Conservation (phyloP, 2,329 filamentous ascomycete species). For the Neophaeococcomyces aloes region DNA sequence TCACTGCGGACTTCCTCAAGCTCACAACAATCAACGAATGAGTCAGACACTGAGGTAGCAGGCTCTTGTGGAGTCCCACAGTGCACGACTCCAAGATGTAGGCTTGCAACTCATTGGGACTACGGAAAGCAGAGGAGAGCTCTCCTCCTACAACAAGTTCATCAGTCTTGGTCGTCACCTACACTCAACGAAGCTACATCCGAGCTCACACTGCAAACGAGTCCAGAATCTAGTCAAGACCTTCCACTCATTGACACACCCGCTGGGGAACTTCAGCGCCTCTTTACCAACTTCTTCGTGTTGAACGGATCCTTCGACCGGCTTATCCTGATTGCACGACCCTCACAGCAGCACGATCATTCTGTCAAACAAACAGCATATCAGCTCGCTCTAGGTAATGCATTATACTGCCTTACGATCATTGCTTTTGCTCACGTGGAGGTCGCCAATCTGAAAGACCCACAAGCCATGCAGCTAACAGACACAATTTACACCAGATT, state of each 20-base stretch:
- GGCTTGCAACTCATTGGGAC: neutral
- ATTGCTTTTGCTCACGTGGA: constrained; percentile 1
- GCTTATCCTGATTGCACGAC: neutral
- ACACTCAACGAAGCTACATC: neutral
- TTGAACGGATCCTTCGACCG: neutral
- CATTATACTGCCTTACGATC: constrained; percentile 2
- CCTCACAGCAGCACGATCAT: neutral
- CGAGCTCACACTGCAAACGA: neutral
- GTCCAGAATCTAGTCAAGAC: neutral
- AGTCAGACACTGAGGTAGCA: neutral
- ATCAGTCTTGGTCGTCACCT: neutral
- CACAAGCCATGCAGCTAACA: neutral
- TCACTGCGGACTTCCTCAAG: neutral
- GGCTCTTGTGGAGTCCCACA: constrained; percentile 1
- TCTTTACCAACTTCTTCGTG: constrained; percentile 1
- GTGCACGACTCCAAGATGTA: neutral
- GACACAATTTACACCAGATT: constrained; percentile 1
- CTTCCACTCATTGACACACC: neutral
- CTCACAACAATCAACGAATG: neutral
- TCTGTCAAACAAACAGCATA: neutral
- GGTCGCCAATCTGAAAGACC: constrained; percentile 5
- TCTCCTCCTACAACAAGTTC: neutral
- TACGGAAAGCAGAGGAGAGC: neutral
- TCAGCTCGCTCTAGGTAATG: neutral
- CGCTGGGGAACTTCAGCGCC: neutral